A percentile compares a stretch with the other conserved stretches of the same genome.
Evolutionary conservation across 345 rosid species (phyloP).

Genomic region (Citrus medica): DNA sequence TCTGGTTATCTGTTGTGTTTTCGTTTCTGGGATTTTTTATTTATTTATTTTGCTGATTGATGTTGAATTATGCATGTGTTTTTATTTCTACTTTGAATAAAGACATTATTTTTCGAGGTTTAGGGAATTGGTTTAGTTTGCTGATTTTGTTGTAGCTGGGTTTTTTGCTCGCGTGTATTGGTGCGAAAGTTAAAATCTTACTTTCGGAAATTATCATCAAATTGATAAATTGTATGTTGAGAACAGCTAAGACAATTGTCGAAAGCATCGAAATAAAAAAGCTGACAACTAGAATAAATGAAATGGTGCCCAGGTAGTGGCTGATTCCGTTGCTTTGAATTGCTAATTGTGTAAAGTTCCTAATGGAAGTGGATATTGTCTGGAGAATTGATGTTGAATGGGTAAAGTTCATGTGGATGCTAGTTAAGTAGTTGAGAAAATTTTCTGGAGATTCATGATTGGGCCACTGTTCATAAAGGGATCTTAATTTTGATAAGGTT

Average conservation of each 20-base stretch:
- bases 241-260: not conserved
- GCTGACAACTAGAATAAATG: not conserved
- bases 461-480: not conserved
- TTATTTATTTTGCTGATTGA: not conserved
- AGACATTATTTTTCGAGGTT: not conserved
- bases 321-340: not conserved
- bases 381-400: not conserved
- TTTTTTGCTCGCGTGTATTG: not conserved
- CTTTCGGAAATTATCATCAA: not conserved
- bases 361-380: not conserved
- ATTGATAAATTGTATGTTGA: not conserved
- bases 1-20: not conserved
- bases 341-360: not conserved
- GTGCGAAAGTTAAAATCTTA: not conserved
- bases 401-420: not conserved
- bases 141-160: not conserved
- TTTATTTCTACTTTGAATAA: not conserved
- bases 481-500: not conserved
- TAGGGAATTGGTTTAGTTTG: not conserved
- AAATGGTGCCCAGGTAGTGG: not conserved
- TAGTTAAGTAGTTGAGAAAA: not conserved
- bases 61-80: not conserved
- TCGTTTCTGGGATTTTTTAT: not conserved
- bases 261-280: not conserved
- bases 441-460: not conserved